Conservation (phyloP, 768 basidiomycete species). For the Hygrocybe punicea region DNA sequence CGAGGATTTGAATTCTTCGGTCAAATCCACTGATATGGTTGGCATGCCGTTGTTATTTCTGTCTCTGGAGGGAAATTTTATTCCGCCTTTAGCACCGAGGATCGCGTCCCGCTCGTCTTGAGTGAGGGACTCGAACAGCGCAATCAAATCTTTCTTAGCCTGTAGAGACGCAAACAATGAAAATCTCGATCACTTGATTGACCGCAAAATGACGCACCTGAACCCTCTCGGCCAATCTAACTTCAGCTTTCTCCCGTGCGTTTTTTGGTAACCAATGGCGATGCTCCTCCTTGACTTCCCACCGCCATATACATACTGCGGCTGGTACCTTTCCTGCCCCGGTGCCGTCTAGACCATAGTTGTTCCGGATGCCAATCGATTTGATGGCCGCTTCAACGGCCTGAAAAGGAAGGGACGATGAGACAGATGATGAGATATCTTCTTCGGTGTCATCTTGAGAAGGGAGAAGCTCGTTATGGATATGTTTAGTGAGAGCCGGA, state of each 20-base stretch:
- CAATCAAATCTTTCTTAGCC: constrained; percentile 57
- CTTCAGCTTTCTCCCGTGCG: constrained; percentile 57
- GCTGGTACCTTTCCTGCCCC: constrained; percentile 55
- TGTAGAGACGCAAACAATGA: constrained; percentile 25
- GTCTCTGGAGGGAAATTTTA: constrained; percentile 36
- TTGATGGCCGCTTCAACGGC: constrained; percentile 65
- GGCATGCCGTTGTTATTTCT: constrained; percentile 24
- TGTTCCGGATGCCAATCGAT: constrained; percentile 59
- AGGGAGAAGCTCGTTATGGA: constrained; percentile 68
- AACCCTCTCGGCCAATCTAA: constrained; percentile 58
- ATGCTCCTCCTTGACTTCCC: constrained; percentile 70
- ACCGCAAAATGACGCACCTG: constrained; percentile 45
- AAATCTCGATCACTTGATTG: background rate
- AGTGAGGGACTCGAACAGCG: constrained; percentile 55
- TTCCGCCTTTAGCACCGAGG: constrained; percentile 47
- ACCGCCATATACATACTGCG: constrained; percentile 74
- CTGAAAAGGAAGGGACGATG: constrained; percentile 45
- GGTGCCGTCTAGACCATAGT: constrained; percentile 70
- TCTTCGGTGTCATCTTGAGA: constrained; percentile 56
- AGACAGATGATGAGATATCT: constrained; percentile 35
- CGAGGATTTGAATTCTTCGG: constrained; percentile 23
- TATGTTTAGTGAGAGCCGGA: constrained; percentile 58
- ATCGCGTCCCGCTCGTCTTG: constrained; percentile 55
- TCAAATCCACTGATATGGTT: constrained; percentile 15
- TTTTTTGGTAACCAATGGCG: constrained; percentile 66